Conservation (phyloP, 2,329 filamentous ascomycete genomes). For the Beauveria sp. region DNA sequence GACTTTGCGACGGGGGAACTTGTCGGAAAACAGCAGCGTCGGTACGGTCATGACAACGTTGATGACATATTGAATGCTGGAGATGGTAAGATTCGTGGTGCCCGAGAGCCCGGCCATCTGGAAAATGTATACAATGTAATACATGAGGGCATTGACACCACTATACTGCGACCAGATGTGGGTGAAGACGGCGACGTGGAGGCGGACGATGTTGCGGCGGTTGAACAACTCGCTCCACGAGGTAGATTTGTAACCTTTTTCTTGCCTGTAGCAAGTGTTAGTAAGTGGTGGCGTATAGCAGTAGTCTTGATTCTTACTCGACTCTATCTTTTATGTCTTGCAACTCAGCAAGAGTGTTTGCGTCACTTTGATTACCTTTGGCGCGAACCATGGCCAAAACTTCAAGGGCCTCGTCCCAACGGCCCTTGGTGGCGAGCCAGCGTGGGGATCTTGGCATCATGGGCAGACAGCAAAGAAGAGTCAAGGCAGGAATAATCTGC, state of each 20-base stretch:
- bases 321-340: conserved; percentile 37
- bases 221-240: conserved; percentile 31
- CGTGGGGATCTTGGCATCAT: conserved; percentile 53
- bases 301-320: conserved; percentile 11
- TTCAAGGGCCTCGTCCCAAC: conserved; percentile 44
- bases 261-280: conserved; percentile 1
- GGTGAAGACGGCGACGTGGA: conserved; percentile 36
- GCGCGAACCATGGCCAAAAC: conserved; percentile 48
- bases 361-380: conserved; percentile 42
- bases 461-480: conserved; percentile 46
- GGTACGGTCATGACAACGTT: conserved; percentile 40
- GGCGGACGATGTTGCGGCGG: conserved; percentile 36
- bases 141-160: conserved; percentile 43
- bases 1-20: conserved; percentile 51
- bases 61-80: conserved; percentile 44
- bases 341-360: conserved; percentile 47
- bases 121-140: conserved; percentile 39
- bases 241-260: conserved; percentile 11
- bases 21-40: conserved; percentile 43
- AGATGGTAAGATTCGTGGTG: conserved; percentile 41
- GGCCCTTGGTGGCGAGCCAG: conserved; percentile 53
- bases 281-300: not conserved
- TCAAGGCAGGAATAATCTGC: conserved; percentile 51
- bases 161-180: conserved; percentile 44
- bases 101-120: conserved; percentile 21